These are phyloP conservation scores for Saposhnikovia divaricata DNA, from an alignment of 129 eudicot species.

Conservation along the genomic window DNA sequence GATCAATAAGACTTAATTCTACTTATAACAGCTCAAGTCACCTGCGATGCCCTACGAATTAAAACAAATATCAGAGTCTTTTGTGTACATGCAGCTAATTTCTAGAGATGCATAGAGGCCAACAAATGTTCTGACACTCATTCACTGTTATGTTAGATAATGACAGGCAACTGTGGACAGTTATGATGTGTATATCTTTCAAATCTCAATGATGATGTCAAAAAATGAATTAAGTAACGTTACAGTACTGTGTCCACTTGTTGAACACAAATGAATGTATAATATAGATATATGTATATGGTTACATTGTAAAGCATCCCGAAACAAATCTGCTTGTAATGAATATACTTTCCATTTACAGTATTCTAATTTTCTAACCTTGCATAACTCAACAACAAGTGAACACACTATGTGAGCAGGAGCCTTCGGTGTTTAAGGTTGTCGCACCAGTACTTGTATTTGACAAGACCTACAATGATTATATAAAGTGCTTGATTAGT, in stretches of 20 bases:
- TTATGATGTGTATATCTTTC: background rate
- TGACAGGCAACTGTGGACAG: background rate
- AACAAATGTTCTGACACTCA: background rate
- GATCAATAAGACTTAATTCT: slow-evolving; percentile 86
- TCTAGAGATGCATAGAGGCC: background rate
- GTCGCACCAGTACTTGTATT: slow-evolving; percentile 75
- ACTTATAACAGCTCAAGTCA: slow-evolving; percentile 70
- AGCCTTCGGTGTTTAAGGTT: slow-evolving; percentile 79
- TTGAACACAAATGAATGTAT: background rate
- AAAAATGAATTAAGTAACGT: background rate
- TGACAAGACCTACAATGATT: slow-evolving; percentile 62
- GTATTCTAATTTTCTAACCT: slow-evolving; percentile 37
- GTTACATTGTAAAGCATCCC: background rate
- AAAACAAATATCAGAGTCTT: slow-evolving; percentile 6
- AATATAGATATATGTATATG: background rate
- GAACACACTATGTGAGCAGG: slow-evolving; percentile 87
- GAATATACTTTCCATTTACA: background rate
- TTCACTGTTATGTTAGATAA: background rate
- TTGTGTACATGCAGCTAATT: background rate
- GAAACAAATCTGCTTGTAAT: background rate
- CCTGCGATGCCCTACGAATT: slow-evolving; percentile 43
- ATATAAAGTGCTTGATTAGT: background rate
- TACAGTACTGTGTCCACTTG: background rate
- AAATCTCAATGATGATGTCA: background rate
- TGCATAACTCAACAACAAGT: slow-evolving; percentile 97